Conservation (phyloP, 1,139 yeast genomes). For the Kluyveromyces sp. region DNA sequence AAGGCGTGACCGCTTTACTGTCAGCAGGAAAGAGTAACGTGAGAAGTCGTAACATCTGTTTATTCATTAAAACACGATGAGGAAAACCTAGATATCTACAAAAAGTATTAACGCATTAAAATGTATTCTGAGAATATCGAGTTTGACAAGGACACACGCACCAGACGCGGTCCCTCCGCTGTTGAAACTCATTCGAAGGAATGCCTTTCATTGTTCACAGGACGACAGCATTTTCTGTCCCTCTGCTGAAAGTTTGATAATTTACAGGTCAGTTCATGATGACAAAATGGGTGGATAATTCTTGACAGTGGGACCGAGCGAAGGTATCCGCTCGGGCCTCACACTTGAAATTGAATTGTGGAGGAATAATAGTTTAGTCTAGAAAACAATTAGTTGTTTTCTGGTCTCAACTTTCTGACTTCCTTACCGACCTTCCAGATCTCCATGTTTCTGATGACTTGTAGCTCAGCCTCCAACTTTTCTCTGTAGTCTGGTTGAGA, state of each 20-base stretch:
- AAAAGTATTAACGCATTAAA: constrained; percentile 2
- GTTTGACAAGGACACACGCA: constrained; percentile 1
- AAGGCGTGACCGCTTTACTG: no score
- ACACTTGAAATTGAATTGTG: not conserved
- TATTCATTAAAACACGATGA: constrained; percentile 13
- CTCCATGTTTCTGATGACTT: constrained; percentile 92
- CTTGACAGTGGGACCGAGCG: no score
- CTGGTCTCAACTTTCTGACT: constrained; percentile 99
- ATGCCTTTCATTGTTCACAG: not conserved
- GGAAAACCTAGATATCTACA: constrained; percentile 6
- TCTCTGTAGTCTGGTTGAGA: constrained; percentile 97
- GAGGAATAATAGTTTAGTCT: not conserved
- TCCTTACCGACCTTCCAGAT: constrained; percentile 99
- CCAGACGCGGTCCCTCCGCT: constrained; percentile 5
- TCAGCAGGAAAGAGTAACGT: not conserved
- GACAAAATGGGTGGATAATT: no score
- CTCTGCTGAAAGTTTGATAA: not conserved
- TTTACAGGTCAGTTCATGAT: constrained; percentile 9
- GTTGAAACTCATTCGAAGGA: not conserved
- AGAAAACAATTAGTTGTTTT: constrained; percentile 63
- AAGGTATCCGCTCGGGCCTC: no score
- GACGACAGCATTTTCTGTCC: not conserved
- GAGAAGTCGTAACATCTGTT: constrained; percentile 10
- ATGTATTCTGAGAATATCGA: constrained; percentile 1
- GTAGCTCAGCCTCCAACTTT: constrained; percentile 87